These are phyloP conservation scores for Lolium multiflorum DNA, from an alignment of 176 grass and related monocot species.

Conservation along the genomic window DNA sequence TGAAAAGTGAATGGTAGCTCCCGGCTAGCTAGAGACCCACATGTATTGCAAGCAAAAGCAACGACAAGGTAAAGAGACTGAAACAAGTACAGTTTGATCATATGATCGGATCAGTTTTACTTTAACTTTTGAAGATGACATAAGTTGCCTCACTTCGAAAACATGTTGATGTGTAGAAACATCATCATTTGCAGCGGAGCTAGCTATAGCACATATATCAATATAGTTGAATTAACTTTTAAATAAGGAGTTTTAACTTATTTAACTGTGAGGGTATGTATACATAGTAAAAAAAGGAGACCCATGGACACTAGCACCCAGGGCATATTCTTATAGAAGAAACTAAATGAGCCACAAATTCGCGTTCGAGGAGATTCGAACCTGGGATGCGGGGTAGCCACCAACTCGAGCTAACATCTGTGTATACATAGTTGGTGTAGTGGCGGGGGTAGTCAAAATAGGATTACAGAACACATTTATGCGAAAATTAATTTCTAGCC, in stretches of 20 bases:
- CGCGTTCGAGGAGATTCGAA: no score
- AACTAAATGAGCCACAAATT: no score
- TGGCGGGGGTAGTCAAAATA: neutral
- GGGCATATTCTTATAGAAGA: no score
- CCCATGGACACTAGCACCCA: no score
- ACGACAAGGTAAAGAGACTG: slow-evolving; percentile 22
- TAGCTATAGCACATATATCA: no score
- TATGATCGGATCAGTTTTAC: slow-evolving; percentile 33
- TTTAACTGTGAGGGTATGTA: neutral
- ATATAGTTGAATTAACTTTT: no score
- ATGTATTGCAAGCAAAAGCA: slow-evolving; percentile 45
- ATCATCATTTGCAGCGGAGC: neutral
- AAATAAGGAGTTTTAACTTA: neutral
- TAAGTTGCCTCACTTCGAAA: neutral
- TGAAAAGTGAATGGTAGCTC: slow-evolving; percentile 31
- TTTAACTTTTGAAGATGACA: slow-evolving; percentile 39
- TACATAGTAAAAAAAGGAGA: no score
- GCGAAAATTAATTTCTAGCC: neutral
- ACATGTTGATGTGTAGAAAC: neutral
- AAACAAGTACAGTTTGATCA: slow-evolving; percentile 48
- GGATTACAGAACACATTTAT: neutral
- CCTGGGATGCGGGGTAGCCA: no score
- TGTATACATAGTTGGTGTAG: neutral
- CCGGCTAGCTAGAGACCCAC: slow-evolving; percentile 34
- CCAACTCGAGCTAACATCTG: no score